These are phyloP conservation scores for Nothomitra cinnamomea DNA, from an alignment of 2,329 filamentous ascomycete genomes.

Conservation along the genomic window DNA sequence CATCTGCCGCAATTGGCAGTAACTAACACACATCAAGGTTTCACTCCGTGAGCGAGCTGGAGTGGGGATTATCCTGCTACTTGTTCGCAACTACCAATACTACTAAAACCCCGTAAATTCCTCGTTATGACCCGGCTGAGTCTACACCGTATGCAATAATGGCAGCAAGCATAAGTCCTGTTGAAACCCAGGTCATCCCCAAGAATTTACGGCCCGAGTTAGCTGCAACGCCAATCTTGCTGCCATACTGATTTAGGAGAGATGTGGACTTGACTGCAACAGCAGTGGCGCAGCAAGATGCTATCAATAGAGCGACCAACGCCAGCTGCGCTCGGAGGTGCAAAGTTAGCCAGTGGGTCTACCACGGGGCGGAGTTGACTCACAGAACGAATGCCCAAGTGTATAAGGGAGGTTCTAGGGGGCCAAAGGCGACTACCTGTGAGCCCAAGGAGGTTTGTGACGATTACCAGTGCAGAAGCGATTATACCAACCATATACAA, in stretches of 20 bases:
- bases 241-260: constrained; percentile 35
- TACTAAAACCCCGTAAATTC: no score
- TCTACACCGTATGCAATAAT: constrained; percentile 10
- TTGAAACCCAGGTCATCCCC: constrained; percentile 41
- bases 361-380: not conserved
- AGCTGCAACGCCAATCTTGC: constrained; percentile 31
- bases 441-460: constrained; percentile 25
- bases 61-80: no score
- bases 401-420: constrained; percentile 27
- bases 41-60: no score
- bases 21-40: no score
- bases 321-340: constrained; percentile 22
- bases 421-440: constrained; percentile 31
- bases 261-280: constrained; percentile 35
- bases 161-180: constrained; percentile 25
- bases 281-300: constrained; percentile 58
- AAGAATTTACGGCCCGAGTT: constrained; percentile 36
- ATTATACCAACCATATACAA: constrained; percentile 41
- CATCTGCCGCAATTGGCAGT: no score
- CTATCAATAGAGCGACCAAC: constrained; percentile 45
- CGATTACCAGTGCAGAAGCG: constrained; percentile 32
- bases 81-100: no score
- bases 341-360: not conserved
- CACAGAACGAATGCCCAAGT: constrained; percentile 21
- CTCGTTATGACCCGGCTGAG: no score